Percentiles rank a stretch among this genome's conserved stretches.
Conservation (phyloP, 805 yeast genomes). For the Wickerhamiella allomyrinae region DNA sequence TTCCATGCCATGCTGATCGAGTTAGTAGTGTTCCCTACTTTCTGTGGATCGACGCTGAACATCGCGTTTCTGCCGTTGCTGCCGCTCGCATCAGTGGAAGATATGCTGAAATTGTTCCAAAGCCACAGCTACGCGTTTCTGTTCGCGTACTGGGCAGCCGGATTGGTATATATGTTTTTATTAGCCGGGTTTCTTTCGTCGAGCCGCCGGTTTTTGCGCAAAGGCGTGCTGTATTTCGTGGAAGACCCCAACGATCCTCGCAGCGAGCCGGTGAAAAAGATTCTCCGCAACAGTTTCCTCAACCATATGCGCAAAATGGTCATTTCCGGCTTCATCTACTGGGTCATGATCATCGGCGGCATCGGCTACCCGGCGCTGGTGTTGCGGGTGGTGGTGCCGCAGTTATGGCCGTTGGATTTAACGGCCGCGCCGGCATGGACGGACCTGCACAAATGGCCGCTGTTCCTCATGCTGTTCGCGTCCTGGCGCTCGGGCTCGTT, state of each 20-base stretch:
- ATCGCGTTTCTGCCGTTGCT: slow-evolving; percentile 47
- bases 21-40: slow-evolving; percentile 69
- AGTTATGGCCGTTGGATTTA: slow-evolving; percentile 21
- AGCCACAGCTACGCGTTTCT: slow-evolving; percentile 8
- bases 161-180: slow-evolving; percentile 75
- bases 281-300: slow-evolving; percentile 58
- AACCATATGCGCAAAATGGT: slow-evolving; percentile 62
- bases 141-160: slow-evolving; percentile 46
- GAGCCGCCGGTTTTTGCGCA: slow-evolving; percentile 64
- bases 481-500: slow-evolving; percentile 30
- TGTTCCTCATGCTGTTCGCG: slow-evolving; percentile 3
- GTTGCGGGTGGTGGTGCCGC: slow-evolving; percentile 23
- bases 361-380: slow-evolving; percentile 51
- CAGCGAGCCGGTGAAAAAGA: slow-evolving; percentile 73
- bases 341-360: slow-evolving; percentile 52
- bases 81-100: not conserved
- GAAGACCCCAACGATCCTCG: slow-evolving; percentile 92
- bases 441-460: slow-evolving; percentile 9
- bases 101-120: slow-evolving; percentile 1
- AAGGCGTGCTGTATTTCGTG: slow-evolving; percentile 82
- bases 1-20: slow-evolving; percentile 63
- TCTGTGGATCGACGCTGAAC: slow-evolving; percentile 70
- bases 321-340: slow-evolving; percentile 35
- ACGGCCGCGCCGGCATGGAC: slow-evolving; percentile 11
- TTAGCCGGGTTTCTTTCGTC: slow-evolving; percentile 79